Percentiles rank a stretch among this genome's conserved stretches.
These are phyloP conservation scores for Spiraea crenata DNA, from an alignment of 331 rosid genomes.

Conservation along the genomic window DNA sequence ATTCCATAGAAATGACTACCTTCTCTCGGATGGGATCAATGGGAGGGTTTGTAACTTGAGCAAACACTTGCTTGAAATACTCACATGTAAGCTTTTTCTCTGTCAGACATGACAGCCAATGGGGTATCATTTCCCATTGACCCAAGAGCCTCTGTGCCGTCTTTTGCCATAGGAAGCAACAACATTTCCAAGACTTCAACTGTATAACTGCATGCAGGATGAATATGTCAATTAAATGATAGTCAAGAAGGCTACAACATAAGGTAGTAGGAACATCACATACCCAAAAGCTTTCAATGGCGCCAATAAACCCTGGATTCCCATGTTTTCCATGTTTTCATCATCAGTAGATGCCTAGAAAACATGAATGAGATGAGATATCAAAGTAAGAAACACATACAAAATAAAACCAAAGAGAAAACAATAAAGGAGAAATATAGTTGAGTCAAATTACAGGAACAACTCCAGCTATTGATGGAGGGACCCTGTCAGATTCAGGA, in stretches of 20 bases:
- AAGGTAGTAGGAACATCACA: conserved; percentile 21
- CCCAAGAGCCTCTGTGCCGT: conserved; percentile 94
- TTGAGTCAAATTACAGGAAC: conserved; percentile 53
- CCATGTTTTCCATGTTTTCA: conserved; percentile 68
- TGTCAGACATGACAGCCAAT: conserved; percentile 87
- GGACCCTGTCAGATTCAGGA: conserved; percentile 56
- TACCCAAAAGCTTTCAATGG: conserved; percentile 97
- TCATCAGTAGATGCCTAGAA: conserved; percentile 59
- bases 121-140: conserved; percentile 99
- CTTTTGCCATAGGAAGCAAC: conserved; percentile 98
- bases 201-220: conserved; percentile 60
- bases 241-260: conserved; percentile 9
- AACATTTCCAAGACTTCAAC: conserved; percentile 88
- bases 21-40: conserved; percentile 97
- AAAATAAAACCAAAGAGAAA: conserved; percentile 8
- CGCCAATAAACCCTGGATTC: conserved; percentile 72
- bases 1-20: conserved; percentile 92
- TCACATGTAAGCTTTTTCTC: conserved; percentile 92
- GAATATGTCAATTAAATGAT: conserved; percentile 16
- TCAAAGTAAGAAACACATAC: conserved; percentile 19
- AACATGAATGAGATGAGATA: conserved; percentile 25
- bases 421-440: background rate
- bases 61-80: conserved; percentile 99
- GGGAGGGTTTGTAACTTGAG: conserved; percentile 99
- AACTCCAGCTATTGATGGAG: conserved; percentile 81